These are phyloP conservation scores for Chrysosphaeria jannelii DNA, from an alignment of 2,329 filamentous ascomycete species.

Conservation along the genomic window DNA sequence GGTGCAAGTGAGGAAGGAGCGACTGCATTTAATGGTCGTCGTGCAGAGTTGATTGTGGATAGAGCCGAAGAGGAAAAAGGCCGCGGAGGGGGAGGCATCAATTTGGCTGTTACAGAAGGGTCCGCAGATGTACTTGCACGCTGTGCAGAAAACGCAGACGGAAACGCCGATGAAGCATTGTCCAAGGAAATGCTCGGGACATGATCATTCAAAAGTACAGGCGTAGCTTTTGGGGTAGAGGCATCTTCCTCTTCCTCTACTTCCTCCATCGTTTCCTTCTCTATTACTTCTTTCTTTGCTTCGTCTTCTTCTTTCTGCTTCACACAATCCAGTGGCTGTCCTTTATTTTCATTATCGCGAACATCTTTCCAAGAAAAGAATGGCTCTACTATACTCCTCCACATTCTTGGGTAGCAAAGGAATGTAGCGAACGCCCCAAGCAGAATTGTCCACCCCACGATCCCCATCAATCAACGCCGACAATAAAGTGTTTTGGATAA, in stretches of 20 bases:
- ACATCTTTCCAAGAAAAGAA: no score
- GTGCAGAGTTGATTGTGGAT: conserved; percentile 1
- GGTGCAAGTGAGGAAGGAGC: conserved; percentile 12
- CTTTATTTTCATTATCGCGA: no score
- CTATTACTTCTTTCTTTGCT: neutral
- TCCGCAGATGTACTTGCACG: conserved; percentile 10
- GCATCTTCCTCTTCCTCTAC: conserved; percentile 10
- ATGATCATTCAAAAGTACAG: conserved; percentile 4
- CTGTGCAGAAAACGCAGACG: conserved; percentile 20
- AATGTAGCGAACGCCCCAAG: no score
- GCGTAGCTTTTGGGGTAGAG: conserved; percentile 20
- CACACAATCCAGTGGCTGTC: no score
- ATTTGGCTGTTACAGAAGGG: conserved; percentile 4
- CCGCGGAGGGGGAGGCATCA: conserved; percentile 8
- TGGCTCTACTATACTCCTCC: no score
- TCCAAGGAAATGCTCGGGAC: conserved; percentile 17
- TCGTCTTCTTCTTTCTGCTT: no score
- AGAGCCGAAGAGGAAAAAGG: neutral
- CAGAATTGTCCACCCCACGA: no score
- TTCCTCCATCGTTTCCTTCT: conserved; percentile 1
- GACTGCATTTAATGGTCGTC: no score
- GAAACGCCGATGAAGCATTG: conserved; percentile 14
- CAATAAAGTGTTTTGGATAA: no score
- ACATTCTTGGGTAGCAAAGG: no score
- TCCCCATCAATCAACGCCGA: no score